phyloP scores from a whole-genome alignment of 495 filamentous ascomycete genomes.

The Neurospora africana region DNA sequence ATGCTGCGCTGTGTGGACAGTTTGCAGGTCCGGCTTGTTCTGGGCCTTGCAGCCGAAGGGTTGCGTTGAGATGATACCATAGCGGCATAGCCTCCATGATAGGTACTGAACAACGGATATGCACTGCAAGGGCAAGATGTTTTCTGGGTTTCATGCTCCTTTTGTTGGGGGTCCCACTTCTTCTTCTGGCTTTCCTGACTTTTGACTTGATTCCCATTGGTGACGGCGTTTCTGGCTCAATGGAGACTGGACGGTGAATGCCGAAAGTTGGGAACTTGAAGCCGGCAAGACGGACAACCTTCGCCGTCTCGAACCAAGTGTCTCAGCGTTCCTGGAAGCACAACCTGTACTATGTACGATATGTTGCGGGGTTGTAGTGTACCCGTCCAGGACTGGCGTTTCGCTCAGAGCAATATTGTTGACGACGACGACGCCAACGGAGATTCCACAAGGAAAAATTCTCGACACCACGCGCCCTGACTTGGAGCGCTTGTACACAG shows the following conservation, averaged over 20 bases:
- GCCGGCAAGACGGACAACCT: background rate
- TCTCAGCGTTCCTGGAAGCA: background rate
- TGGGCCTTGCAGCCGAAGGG: background rate
- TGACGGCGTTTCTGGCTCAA: background rate
- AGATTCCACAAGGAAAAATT: background rate
- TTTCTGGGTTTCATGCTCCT: background rate
- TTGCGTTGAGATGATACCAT: background rate
- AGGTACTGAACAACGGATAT: background rate
- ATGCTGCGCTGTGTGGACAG: background rate
- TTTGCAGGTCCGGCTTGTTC: background rate
- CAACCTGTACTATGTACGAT: background rate
- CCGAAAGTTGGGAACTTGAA: background rate
- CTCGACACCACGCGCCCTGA: background rate
- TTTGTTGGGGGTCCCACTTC: background rate
- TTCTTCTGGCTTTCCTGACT: background rate
- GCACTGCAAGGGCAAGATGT: background rate
- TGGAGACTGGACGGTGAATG: background rate
- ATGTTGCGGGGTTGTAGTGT: background rate
- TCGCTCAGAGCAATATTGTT: background rate
- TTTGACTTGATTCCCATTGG: background rate
- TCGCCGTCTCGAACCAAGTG: background rate
- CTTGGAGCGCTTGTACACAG: background rate
- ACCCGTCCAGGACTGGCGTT: background rate
- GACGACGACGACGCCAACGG: background rate
- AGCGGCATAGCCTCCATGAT: background rate